Evolutionary conservation across 257 asterid genomes (phyloP), one percentile per base, ranked within the genome.

Genomic region (Eucommia ulmoides): DNA sequence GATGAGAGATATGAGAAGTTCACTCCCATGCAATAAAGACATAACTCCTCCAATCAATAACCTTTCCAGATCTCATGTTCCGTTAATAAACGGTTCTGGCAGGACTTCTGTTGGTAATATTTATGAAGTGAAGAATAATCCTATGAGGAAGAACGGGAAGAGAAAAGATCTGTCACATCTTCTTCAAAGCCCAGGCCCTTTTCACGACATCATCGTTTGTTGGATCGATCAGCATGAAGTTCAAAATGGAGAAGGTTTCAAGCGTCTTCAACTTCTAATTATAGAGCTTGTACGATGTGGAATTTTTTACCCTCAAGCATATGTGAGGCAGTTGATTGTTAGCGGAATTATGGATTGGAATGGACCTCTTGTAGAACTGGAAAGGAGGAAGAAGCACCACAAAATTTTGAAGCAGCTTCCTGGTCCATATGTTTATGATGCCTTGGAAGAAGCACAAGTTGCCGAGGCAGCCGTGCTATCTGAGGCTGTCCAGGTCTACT

Each of bases 171-270:
- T 53, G 49, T 60, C 72, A 19, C 64, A 69, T 63, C 46, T 67
- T 54, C 79, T 79, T 58, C 94, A 83, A 63, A 79, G 97, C 77
- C 93, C 89, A 17, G 53, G 93, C 65, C 91, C 86, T 24, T 69
- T 87, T 72, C 99, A 92, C 73, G 99, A 92, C 67, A 68, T 73
- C 52, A 62, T 92, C 67, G 93, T 92, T 19, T 83, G 97, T 53
- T 92, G 99, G 99, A 74, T 92, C 59, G 99, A 92, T 77, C 99
- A 92, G 55, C 99, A 92, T 67, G 94, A 87, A 59, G 91, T 83
- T 57, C 93, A 81, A 52, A 87, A 73, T 54, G 54, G 73, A 35
- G 95, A 83, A 74, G 99, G 97, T 42, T 72, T 79, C 60, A 84
- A 71, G 61, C 70, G 88, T 20, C 67, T 79, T 73, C 99, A 87